Evolutionary conservation across 768 basidiomycete genomes (phyloP), one percentile per base, ranked within the genome.

Genomic region (Favolaschia claudopus): DNA sequence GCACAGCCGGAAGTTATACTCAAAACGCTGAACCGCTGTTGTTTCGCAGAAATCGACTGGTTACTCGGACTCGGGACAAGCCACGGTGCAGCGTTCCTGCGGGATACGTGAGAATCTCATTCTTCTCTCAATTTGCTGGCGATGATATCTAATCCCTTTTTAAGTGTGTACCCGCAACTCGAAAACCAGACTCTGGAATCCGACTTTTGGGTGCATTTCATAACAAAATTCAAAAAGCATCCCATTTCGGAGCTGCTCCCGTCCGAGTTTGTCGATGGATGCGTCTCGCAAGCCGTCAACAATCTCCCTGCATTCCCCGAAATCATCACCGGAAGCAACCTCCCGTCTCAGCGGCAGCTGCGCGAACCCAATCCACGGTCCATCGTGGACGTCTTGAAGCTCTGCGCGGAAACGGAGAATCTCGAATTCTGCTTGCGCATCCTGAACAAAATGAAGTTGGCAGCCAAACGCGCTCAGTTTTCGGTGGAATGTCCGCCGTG

Each of bases 151-250:
- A 17, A 39, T 14, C 19, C 2, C 15, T 39, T 38, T 10, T 39
- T 22, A 3, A 50, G 49, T 9, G 37, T 50, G 15, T 50, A 50
- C 17, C 49, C 49, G 37, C 49, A 50, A 14, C 37, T 50, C 3
- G 7, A 50, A 20, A 24, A 7, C 3, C 49, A 50, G 8, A 15
- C 37, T 10, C 49, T 50, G 4, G 49, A 50, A 50, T 39, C 49
- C n/a, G n/a, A 24, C 15, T 50, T 50, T 20, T 50, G 49, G 49
- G 49, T 50, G 8, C 49, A 39, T 50, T 50, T 50, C 17, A 29
- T 31, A 20, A 25, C 27, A 14, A 36, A 29, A 7, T 38, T 50
- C 7, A 20, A 3, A 5, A 28, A 38, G 1, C n/a, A 28, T 28
- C 27, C 49, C 6, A 7, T 27, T 20, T 38, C 28, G 13, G 12